phyloP scores from a whole-genome alignment of 78 protist genomes.

The slime mould (Dictyostelium discoideum) region DNA sequence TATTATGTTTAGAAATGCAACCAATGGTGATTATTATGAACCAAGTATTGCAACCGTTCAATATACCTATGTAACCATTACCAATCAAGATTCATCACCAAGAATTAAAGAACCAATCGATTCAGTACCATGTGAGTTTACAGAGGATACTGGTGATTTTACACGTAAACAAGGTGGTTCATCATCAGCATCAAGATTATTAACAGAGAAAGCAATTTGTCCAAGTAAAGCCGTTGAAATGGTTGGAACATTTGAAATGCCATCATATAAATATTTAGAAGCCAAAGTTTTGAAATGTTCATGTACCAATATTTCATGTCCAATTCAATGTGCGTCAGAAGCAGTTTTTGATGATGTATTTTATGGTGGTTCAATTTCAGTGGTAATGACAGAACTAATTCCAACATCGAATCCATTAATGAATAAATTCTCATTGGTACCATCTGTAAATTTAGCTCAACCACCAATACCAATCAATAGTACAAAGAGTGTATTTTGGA shows the following conservation, averaged over 20 bases:
- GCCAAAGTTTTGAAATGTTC: not conserved
- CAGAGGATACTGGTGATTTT: not conserved
- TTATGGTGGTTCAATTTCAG: not conserved
- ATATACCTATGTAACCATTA: conserved; percentile 32
- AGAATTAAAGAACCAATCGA: not conserved
- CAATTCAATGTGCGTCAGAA: not conserved
- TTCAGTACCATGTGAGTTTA: not conserved
- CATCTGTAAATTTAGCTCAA: conserved; percentile 8
- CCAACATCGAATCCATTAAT: conserved; percentile 20
- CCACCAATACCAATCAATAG: conserved; percentile 25
- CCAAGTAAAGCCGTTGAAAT: conserved; percentile 12
- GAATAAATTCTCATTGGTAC: conserved; percentile 14
- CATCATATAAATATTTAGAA: conserved; percentile 29
- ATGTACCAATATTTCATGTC: not conserved
- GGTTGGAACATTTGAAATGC: conserved; percentile 17
- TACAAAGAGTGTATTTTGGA: conserved; percentile 25
- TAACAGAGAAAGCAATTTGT: conserved; percentile 41
- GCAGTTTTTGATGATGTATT: conserved; percentile 3
- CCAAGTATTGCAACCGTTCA: not conserved
- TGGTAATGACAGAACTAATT: not conserved
- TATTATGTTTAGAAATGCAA: not conserved
- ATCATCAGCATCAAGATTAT: too few relatives aligned
- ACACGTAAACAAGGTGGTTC: not conserved
- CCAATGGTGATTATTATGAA: not conserved
- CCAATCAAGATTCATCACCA: conserved; percentile 27